phyloP scores from a whole-genome alignment of 2,329 filamentous ascomycete genomes.

The Penicillium hesseltinei region DNA sequence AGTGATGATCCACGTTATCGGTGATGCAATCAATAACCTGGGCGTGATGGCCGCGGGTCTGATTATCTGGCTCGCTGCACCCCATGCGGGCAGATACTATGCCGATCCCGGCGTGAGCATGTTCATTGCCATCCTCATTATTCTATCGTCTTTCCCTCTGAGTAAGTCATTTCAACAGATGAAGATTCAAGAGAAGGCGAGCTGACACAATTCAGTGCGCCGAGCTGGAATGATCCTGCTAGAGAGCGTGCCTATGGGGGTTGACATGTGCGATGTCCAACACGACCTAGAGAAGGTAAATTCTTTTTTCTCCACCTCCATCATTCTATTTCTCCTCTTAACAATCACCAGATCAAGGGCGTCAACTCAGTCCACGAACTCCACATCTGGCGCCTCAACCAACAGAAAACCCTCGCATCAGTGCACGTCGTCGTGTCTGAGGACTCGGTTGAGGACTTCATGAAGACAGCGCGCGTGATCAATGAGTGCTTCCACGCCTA shows the following conservation, averaged over 20 bases:
- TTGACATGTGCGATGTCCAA: constrained; percentile 62
- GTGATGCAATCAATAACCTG: constrained; percentile 73
- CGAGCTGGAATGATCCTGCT: constrained; percentile 61
- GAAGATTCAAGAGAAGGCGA: neutral
- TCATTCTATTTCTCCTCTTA: constrained; percentile 3
- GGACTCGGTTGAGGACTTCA: constrained; percentile 57
- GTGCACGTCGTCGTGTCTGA: constrained; percentile 66
- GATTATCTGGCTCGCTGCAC: constrained; percentile 65
- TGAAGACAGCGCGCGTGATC: constrained; percentile 60
- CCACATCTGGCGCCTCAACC: constrained; percentile 71
- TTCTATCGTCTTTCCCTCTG: constrained; percentile 60
- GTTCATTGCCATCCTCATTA: constrained; percentile 71
- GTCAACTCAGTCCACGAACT: constrained; percentile 68
- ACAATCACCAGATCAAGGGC: constrained; percentile 56
- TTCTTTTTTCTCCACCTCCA: neutral
- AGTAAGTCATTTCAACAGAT: constrained; percentile 22
- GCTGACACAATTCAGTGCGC: constrained; percentile 23
- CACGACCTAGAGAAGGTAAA: constrained; percentile 65
- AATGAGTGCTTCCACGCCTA: constrained; percentile 70
- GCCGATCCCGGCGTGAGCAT: constrained; percentile 69
- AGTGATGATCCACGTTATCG: constrained; percentile 67
- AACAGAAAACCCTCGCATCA: constrained; percentile 67
- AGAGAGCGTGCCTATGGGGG: constrained; percentile 61
- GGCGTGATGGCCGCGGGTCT: constrained; percentile 69
- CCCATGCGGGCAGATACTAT: constrained; percentile 59